Percentiles rank a stretch among this genome's conserved stretches.
Conservation (phyloP, 768 basidiomycete species). For the Saitozyma podzolica region DNA sequence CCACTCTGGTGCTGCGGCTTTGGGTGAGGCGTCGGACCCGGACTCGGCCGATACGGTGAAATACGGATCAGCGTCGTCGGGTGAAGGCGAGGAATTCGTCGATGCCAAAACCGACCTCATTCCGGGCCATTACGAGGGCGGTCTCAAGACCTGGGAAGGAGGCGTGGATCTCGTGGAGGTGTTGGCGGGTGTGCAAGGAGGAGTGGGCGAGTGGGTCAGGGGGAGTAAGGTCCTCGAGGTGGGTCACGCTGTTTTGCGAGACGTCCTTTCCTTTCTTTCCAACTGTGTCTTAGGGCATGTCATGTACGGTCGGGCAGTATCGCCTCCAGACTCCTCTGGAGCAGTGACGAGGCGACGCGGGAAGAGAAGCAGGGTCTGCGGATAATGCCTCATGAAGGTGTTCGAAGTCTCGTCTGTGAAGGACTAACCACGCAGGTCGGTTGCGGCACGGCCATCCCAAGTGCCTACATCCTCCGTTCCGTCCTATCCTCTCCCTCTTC, state of each 20-base stretch:
- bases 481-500: constrained; percentile 52
- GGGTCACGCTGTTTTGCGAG: constrained; percentile 24
- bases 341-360: too few species aligned
- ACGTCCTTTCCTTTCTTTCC: background rate
- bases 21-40: constrained; percentile 3
- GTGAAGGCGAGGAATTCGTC: constrained; percentile 61
- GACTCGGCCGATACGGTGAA: constrained; percentile 13
- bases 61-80: constrained; percentile 18
- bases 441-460: constrained; percentile 88
- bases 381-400: too few species aligned
- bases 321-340: too few species aligned
- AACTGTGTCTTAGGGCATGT: background rate
- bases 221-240: constrained; percentile 76
- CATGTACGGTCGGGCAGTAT: too few species aligned
- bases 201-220: constrained; percentile 37
- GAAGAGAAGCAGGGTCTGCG: too few species aligned
- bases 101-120: constrained; percentile 86
- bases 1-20: constrained; percentile 1
- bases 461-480: constrained; percentile 67
- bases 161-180: constrained; percentile 80
- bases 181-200: constrained; percentile 36
- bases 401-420: background rate
- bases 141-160: constrained; percentile 97
- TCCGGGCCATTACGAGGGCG: constrained; percentile 90
- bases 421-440: constrained; percentile 65